Evolutionary conservation across 2,329 filamentous ascomycete genomes (phyloP), one percentile per base, ranked within the genome.

Genomic region (Sclerotinia subarctica): DNA sequence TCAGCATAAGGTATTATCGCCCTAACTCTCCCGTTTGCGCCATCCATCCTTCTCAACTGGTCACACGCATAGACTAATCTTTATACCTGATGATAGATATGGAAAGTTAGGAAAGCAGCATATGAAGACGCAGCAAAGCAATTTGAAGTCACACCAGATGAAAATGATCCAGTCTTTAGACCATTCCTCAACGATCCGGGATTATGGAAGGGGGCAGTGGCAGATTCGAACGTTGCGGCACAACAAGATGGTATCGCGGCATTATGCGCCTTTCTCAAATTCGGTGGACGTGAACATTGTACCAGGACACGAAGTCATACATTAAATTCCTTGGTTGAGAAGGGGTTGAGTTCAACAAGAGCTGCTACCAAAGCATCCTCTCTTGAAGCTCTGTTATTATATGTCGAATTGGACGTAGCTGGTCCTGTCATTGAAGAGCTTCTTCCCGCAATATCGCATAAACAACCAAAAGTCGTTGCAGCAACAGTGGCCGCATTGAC

Each of bases 41-140:
- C 26, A 46, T 21, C 47, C 24, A 52, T 19, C 11, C 17, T 13
- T 44, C 46, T 21, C 32, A 5, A 29, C 56, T 60, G 38, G 49
- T 46, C n/a, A 46, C 59, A 47, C 32, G 54, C 62, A 66, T 53
- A 35, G 56, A 66, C 73, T 78, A 72, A 77, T 70, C 66, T 56
- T 72, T 70, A 38, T 51, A 19, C 65, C 26, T 60, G 29, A 49
- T 53, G 75, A 21, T 53, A 91, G 90, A 87, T 91, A 76, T 99
- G 95, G 95, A 99, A 99, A 85, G 94, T 96, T 53, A 88, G 95
- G 76, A 99, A 99, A 81, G 88, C 88, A 77, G 95, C 89, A 65
- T 99, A 98, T 78, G 95, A 99, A 84, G 93, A 95, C 73, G 94
- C 93, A 26, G 87, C 90, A 52, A 94, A 95, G 79, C 87, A 90